Evolutionary conservation across 768 basidiomycete species (phyloP), one percentile per base, ranked within the genome.

Genomic region (Auriculariales sp.): DNA sequence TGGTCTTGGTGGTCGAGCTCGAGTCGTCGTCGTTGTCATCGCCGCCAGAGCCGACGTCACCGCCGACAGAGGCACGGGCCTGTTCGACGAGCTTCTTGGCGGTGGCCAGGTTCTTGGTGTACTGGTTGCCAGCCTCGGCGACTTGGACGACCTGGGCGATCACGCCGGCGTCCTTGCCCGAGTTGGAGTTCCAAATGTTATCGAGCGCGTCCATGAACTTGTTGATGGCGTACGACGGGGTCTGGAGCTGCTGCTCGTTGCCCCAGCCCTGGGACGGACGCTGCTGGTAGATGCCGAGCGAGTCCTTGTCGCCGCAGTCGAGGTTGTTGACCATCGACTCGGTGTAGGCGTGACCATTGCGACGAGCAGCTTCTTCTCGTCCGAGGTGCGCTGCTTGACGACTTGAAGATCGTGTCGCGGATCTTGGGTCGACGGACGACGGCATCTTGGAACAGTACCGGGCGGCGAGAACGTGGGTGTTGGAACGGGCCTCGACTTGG

Each of bases 61-160:
- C 39, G 1, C 39, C 39, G 17, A 44, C 39, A 3, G 39, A 44
- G 10, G 12, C 19, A 12, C 10, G 12, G 15, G 39, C 39, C 39
- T 44, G 22, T 5, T 19, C 39, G 39, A 44, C 10, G 14, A 44
- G 39, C 39, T 44, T 19, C 14, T 19, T 12, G 14, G 39, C 39
- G 39, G 11, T 3, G 22, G 12, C 22, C 39, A 22, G 6, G 39
- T 44, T 44, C 39, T 44, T 44, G 19, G 39, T 44, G 39, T 44
- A 44, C 39, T 44, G 39, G 39, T 44, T 44, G 39, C 39, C 39
- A 19, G 39, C 39, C 39, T 44, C 39, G 1, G 39, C 39, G 39
- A 19, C 27, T 25, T 44, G 39, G 39, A 44, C 39, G 22, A 44
- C 27, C 39, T 44, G 39, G 10, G 39, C 39, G 39, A 44, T 19